phyloP scores from a whole-genome alignment of 176 grass and related monocot genomes.

The Cenchrus fungigraminus region DNA sequence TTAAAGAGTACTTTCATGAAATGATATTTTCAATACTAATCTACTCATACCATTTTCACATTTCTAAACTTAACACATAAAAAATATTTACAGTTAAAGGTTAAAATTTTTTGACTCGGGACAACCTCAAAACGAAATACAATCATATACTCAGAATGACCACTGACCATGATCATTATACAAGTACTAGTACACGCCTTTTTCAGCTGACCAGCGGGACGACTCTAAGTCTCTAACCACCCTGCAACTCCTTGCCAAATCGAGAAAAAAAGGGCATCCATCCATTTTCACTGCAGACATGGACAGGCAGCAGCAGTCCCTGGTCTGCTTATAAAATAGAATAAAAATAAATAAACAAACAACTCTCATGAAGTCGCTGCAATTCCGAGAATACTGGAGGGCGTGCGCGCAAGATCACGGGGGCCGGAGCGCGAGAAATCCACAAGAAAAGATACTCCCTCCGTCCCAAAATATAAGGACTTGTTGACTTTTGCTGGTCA shows the following conservation, averaged over 20 bases:
- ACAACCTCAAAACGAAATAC: neutral
- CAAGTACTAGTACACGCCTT: no score
- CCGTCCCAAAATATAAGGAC: no score
- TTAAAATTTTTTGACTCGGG: no score
- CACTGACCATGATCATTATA: neutral
- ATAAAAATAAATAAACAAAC: neutral
- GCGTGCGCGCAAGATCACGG: neutral
- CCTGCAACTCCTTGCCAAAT: neutral
- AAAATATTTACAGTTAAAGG: no score
- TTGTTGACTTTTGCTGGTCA: no score
- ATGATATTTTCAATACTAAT: no score
- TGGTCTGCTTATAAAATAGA: neutral
- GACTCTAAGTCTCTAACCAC: neutral
- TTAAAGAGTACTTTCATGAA: no score
- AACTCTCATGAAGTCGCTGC: neutral
- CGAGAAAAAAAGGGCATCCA: neutral
- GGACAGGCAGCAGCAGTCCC: neutral
- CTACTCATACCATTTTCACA: no score
- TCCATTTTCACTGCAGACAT: neutral
- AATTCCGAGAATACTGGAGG: constrained; percentile 16
- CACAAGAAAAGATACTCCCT: constrained; percentile 81
- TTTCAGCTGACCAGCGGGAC: neutral
- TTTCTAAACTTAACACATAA: no score
- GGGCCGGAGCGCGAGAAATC: constrained; percentile 52
- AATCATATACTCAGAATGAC: neutral